These are phyloP conservation scores for Metschnikowia lachancei DNA, from an alignment of 805 yeast species.

Conservation along the genomic window DNA sequence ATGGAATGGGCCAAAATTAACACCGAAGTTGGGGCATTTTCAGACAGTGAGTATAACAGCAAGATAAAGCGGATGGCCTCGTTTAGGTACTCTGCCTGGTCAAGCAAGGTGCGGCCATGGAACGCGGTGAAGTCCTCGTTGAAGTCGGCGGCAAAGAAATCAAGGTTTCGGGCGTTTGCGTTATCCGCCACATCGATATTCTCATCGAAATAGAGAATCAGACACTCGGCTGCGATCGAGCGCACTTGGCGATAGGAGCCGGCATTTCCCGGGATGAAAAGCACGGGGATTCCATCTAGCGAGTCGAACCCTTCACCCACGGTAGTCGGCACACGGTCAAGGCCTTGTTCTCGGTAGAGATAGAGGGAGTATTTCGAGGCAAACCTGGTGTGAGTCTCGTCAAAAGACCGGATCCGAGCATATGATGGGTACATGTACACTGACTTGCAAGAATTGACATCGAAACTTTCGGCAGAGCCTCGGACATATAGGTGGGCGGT, in stretches of 20 bases:
- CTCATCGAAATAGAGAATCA: conserved; percentile 50
- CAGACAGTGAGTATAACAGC: conserved; percentile 51
- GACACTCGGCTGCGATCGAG: conserved; percentile 82
- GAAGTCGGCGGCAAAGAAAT: conserved; percentile 89
- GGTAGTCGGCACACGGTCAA: conserved; percentile 52
- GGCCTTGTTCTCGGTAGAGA: conserved; percentile 80
- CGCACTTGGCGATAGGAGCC: conserved; percentile 89
- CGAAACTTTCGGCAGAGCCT: conserved; percentile 27
- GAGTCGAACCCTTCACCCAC: conserved; percentile 26
- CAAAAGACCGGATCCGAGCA: conserved; percentile 71
- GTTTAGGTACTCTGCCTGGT: conserved; percentile 89
- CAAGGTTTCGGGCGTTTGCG: conserved; percentile 50
- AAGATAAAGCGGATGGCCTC: conserved; percentile 81
- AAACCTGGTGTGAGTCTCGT: conserved; percentile 60
- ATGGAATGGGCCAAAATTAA: conserved; percentile 87
- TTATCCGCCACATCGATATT: conserved; percentile 24
- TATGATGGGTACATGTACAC: conserved; percentile 84
- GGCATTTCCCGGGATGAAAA: conserved; percentile 97
- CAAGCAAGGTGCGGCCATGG: conserved; percentile 89
- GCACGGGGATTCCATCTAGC: conserved; percentile 75
- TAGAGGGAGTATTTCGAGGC: conserved; percentile 84
- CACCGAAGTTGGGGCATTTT: conserved; percentile 61
- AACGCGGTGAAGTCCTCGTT: conserved; percentile 95
- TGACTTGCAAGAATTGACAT: conserved; percentile 51
- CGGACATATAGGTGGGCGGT: conserved; percentile 13